Conservation (phyloP, 345 rosid species). For the Conringia planisiliqua region DNA sequence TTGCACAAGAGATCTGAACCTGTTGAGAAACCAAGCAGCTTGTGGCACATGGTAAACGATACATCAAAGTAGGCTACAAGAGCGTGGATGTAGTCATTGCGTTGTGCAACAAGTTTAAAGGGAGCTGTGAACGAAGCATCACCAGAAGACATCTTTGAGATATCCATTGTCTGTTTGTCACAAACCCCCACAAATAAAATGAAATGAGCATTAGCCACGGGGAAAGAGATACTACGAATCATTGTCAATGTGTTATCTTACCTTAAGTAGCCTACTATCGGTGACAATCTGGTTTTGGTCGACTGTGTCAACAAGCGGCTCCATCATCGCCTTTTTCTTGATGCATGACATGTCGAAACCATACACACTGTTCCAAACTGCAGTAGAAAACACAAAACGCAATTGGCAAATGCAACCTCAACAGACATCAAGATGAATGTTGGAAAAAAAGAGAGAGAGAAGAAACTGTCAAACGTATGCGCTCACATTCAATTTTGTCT, state of each 20-base stretch:
- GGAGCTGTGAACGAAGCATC: constrained; percentile 96
- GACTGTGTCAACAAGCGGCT: constrained; percentile 96
- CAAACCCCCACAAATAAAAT: constrained; percentile 1
- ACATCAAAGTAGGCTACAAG: constrained; percentile 98
- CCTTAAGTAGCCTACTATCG: constrained; percentile 79
- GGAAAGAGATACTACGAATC: neutral
- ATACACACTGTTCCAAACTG: constrained; percentile 94
- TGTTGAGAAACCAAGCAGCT: constrained; percentile 93
- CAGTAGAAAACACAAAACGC: neutral
- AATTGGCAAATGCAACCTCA: neutral
- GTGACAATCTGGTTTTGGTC: constrained; percentile 94
- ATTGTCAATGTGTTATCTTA: constrained; percentile 23
- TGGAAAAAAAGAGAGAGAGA: neutral
- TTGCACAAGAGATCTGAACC: constrained; percentile 43
- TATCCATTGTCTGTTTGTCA: constrained; percentile 91
- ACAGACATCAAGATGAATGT: neutral
- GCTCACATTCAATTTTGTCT: constrained; percentile 91
- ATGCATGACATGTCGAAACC: constrained; percentile 98
- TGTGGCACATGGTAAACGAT: constrained; percentile 92
- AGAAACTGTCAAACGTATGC: neutral
- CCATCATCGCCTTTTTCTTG: constrained; percentile 93
- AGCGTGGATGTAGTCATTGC: constrained; percentile 98
- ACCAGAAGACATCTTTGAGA: constrained; percentile 88
- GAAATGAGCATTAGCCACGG: constrained; percentile 8
- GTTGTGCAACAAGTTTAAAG: constrained; percentile 89